Conservation (phyloP, 106 monocot species). For the Dactylorhiza incarnata region DNA sequence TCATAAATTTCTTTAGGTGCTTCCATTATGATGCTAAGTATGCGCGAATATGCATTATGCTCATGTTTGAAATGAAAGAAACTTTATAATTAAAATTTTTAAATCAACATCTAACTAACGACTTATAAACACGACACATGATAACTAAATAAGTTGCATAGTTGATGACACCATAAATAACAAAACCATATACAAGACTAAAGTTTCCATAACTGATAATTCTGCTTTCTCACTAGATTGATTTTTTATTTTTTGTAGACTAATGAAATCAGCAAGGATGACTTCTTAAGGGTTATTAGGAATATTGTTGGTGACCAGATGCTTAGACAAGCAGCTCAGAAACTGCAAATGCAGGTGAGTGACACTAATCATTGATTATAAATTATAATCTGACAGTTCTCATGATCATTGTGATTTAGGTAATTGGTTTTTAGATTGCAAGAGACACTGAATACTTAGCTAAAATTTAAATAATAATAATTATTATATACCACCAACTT, state of each 20-base stretch:
- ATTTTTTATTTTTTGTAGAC: conserved; percentile 27
- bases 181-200: too few species aligned
- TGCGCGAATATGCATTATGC: too few species aligned
- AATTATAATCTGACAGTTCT: not conserved
- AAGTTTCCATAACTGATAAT: not conserved
- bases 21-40: not conserved
- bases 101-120: too few species aligned
- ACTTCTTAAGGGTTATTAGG: conserved; percentile 84
- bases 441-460: not conserved
- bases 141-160: too few species aligned
- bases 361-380: not conserved
- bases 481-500: not conserved
- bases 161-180: too few species aligned
- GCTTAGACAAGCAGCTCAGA: conserved; percentile 89
- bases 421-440: not conserved
- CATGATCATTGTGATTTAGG: not conserved
- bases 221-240: not conserved
- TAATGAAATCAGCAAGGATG: conserved; percentile 86
- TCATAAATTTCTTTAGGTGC: not conserved
- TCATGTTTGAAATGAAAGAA: not conserved
- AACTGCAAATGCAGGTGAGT: conserved; percentile 72
- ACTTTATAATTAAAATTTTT: too few species aligned
- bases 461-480: not conserved
- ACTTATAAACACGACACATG: too few species aligned
- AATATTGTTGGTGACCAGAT: conserved; percentile 95